Percentiles rank a stretch among this genome's conserved stretches.
phyloP scores from a whole-genome alignment of 2,329 filamentous ascomycete species.

The Claviceps sp. region DNA sequence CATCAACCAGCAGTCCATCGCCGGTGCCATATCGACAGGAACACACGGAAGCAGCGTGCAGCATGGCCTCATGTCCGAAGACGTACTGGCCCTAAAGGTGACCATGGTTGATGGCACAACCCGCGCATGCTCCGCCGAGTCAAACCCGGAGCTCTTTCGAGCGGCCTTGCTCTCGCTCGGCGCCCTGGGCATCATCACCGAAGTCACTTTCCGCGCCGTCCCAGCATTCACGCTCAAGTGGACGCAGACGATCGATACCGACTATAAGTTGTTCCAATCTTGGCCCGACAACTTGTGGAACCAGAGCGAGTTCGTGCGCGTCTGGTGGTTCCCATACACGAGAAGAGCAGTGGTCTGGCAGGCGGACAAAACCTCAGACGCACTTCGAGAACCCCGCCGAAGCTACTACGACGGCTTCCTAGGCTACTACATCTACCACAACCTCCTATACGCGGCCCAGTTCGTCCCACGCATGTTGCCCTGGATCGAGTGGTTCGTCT shows the following conservation, averaged over 20 bases:
- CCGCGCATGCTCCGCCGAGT: constrained; percentile 53
- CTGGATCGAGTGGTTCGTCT: constrained; percentile 90
- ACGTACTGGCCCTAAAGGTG: constrained; percentile 60
- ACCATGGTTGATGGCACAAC: constrained; percentile 70
- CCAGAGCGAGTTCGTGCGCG: constrained; percentile 73
- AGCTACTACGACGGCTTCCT: constrained; percentile 72
- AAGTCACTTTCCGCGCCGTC: constrained; percentile 73
- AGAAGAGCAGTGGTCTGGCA: constrained; percentile 79
- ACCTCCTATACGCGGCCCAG: constrained; percentile 69
- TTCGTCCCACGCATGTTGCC: constrained; percentile 69
- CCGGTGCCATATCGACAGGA: constrained; percentile 81
- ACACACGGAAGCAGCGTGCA: constrained; percentile 80
- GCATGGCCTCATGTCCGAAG: constrained; percentile 76
- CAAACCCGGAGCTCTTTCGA: constrained; percentile 69
- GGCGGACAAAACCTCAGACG: constrained; percentile 61
- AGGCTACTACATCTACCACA: constrained; percentile 86
- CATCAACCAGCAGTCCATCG: constrained; percentile 88
- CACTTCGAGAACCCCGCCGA: constrained; percentile 41
- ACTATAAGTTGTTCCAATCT: constrained; percentile 51
- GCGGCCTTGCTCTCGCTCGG: constrained; percentile 80
- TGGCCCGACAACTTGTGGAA: constrained; percentile 74
- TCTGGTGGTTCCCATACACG: constrained; percentile 97
- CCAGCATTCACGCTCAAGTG: constrained; percentile 76
- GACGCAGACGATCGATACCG: constrained; percentile 64
- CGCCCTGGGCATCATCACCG: constrained; percentile 78